phyloP scores from a whole-genome alignment of 2,329 filamentous ascomycete genomes.

The Aspergillus pseudonomiae region DNA sequence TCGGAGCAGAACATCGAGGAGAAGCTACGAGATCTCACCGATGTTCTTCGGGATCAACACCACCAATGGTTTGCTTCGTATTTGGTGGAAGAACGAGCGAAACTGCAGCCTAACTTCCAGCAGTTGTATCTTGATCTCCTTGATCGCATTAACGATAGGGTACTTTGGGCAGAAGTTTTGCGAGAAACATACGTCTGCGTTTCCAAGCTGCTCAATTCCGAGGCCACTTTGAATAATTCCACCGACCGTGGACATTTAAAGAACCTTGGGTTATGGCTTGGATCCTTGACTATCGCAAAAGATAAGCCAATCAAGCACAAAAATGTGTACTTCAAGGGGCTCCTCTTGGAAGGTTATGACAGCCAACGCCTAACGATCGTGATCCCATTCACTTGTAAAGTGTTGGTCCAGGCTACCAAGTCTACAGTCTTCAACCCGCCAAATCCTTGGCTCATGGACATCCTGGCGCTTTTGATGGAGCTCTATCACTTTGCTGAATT shows the following conservation, averaged over 20 bases:
- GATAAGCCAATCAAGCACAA: slow-evolving; percentile 95
- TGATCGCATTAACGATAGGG: slow-evolving; percentile 75
- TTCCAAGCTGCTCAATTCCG: slow-evolving; percentile 84
- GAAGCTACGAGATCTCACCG: slow-evolving; percentile 80
- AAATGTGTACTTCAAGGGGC: slow-evolving; percentile 95
- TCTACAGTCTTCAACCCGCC: slow-evolving; percentile 91
- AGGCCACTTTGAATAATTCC: slow-evolving; percentile 79
- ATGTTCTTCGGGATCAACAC: slow-evolving; percentile 76
- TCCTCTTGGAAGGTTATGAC: slow-evolving; percentile 90
- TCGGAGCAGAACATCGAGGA: slow-evolving; percentile 84
- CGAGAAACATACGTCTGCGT: slow-evolving; percentile 90
- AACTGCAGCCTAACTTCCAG: slow-evolving; percentile 97
- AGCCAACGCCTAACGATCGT: slow-evolving; percentile 88
- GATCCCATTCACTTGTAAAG: slow-evolving; percentile 97
- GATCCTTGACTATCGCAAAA: slow-evolving; percentile 86
- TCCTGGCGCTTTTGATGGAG: slow-evolving; percentile 86
- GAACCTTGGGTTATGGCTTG: slow-evolving; percentile 91
- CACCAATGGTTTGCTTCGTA: slow-evolving; percentile 97
- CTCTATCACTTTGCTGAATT: slow-evolving; percentile 91
- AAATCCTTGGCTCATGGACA: slow-evolving; percentile 98
- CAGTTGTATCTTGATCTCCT: slow-evolving; percentile 89
- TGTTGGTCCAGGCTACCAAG: slow-evolving; percentile 78
- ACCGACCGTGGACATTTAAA: slow-evolving; percentile 88
- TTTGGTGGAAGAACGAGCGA: slow-evolving; percentile 92
- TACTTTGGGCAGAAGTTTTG: slow-evolving; percentile 84